phyloP scores from a whole-genome alignment of 345 rosid species.

The Geranium brycei region DNA sequence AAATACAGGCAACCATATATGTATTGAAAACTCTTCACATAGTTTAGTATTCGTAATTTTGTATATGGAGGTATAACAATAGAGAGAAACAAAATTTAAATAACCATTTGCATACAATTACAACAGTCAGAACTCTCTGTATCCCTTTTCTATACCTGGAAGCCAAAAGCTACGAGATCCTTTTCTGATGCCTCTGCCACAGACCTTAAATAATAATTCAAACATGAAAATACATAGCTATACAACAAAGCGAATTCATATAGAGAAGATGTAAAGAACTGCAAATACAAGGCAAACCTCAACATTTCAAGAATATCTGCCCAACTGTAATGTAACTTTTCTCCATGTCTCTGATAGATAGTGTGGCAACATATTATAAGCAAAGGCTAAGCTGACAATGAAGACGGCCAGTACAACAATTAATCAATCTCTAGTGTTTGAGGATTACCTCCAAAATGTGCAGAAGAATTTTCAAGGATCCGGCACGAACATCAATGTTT shows the following conservation, averaged over 20 bases:
- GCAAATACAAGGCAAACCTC: slow-evolving; percentile 39
- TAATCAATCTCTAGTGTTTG: slow-evolving; percentile 7
- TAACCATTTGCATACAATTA: neutral
- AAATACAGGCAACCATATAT: neutral
- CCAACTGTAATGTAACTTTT: slow-evolving; percentile 78
- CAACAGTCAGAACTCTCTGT: slow-evolving; percentile 4
- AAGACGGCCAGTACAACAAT: neutral
- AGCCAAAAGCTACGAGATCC: slow-evolving; percentile 81
- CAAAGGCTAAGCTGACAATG: slow-evolving; percentile 7
- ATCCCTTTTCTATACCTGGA: slow-evolving; percentile 54
- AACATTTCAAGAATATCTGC: slow-evolving; percentile 75
- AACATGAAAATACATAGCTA: slow-evolving; percentile 6
- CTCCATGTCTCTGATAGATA: slow-evolving; percentile 71
- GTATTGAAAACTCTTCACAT: neutral
- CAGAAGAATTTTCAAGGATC: slow-evolving; percentile 88
- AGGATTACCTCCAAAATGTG: slow-evolving; percentile 79
- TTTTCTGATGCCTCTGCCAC: slow-evolving; percentile 93
- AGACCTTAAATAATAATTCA: slow-evolving; percentile 37
- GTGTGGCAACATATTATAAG: slow-evolving; percentile 8
- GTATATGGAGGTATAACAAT: neutral
- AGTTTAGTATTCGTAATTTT: neutral
- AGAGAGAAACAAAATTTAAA: neutral
- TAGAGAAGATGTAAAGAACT: neutral
- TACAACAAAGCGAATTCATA: neutral
- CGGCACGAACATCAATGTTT: slow-evolving; percentile 67